These are phyloP conservation scores for Diplodia mutila DNA, from an alignment of 2,329 filamentous ascomycete species.

Conservation along the genomic window DNA sequence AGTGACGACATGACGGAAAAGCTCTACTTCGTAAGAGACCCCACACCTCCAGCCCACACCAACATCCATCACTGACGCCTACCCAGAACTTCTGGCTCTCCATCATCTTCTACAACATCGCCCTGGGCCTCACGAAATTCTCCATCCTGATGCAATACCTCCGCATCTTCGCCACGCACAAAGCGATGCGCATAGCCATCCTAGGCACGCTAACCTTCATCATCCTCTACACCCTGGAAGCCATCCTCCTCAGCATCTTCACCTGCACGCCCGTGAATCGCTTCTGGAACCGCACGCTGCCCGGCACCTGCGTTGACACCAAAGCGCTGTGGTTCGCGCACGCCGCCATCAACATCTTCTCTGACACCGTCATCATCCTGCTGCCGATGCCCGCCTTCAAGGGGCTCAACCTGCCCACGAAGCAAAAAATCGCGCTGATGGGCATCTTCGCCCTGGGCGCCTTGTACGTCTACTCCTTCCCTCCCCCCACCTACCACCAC, in stretches of 20 bases:
- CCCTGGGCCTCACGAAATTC: conserved; percentile 38
- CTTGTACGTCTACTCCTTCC: conserved; percentile 29
- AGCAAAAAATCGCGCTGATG: conserved; percentile 38
- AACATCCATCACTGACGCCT: background rate
- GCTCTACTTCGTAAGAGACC: background rate
- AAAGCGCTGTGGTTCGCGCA: conserved; percentile 38
- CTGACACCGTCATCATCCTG: conserved; percentile 39
- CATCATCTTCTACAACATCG: conserved; percentile 39
- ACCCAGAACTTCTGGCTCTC: conserved; percentile 35
- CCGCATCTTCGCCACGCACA: conserved; percentile 37
- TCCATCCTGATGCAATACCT: conserved; percentile 42
- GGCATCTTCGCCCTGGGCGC: conserved; percentile 40
- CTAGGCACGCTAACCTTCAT: conserved; percentile 34
- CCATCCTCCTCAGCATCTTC: conserved; percentile 34
- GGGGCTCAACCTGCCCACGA: conserved; percentile 34
- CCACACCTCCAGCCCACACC: background rate
- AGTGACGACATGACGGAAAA: background rate
- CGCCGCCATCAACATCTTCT: conserved; percentile 40
- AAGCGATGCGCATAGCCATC: conserved; percentile 33
- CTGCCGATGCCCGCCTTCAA: conserved; percentile 40
- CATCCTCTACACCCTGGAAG: conserved; percentile 34
- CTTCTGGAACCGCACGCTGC: conserved; percentile 32
- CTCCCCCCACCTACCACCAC: background rate
- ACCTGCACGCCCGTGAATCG: conserved; percentile 36
- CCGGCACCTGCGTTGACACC: conserved; percentile 32